phyloP scores from a whole-genome alignment of 495 filamentous ascomycete species.

The Daldinia decipiens region DNA sequence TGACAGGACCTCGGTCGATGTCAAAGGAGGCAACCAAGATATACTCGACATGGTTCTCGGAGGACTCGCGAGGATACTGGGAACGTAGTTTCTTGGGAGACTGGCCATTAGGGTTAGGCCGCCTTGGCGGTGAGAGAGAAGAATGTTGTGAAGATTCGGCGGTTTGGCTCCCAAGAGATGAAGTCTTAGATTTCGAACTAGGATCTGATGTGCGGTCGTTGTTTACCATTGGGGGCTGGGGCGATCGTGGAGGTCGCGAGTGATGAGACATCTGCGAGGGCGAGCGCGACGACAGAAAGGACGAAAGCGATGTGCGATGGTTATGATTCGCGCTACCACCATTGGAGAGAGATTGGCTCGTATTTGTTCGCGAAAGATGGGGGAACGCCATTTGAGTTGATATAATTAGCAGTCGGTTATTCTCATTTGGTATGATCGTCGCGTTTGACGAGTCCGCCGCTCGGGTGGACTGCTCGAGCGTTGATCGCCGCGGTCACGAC shows the following conservation, averaged over 20 bases:
- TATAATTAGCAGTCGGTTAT: constrained; percentile 30
- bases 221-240: constrained; percentile 60
- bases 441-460: constrained; percentile 33
- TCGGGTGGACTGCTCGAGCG: constrained; percentile 29
- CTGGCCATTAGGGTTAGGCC: constrained; percentile 55
- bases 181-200: constrained; percentile 65
- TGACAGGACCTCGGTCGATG: constrained; percentile 93
- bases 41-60: constrained; percentile 97
- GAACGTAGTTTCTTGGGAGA: constrained; percentile 70
- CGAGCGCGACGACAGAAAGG: constrained; percentile 66
- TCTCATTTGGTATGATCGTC: constrained; percentile 40
- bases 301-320: constrained; percentile 62
- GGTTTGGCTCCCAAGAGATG: constrained; percentile 58
- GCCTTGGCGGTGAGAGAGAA: constrained; percentile 60
- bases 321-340: constrained; percentile 32
- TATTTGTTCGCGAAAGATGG: constrained; percentile 46
- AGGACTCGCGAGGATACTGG: constrained; percentile 81
- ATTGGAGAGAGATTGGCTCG: constrained; percentile 47
- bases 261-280: constrained; percentile 62
- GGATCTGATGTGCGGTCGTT: constrained; percentile 62
- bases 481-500: constrained; percentile 22
- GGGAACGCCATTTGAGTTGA: constrained; percentile 42
- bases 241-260: constrained; percentile 62
- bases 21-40: constrained; percentile 99
- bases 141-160: constrained; percentile 62